Evolutionary conservation across 305 asterid genomes (phyloP), one percentile per base, ranked within the genome.

Genomic region (Striga hermonthica): DNA sequence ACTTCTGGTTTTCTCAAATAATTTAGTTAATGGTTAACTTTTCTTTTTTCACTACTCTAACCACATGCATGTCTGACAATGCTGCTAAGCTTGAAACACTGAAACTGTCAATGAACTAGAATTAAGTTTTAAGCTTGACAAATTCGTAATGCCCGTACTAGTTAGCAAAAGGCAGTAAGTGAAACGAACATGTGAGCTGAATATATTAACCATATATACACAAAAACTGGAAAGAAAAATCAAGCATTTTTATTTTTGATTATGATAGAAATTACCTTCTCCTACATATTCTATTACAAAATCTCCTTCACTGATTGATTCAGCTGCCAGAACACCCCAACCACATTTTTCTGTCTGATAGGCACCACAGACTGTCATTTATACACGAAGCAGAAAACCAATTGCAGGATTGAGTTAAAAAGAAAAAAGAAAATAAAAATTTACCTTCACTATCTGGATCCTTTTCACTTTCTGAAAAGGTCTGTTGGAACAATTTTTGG

Each of bases 251-350:
- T 57, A 35, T 35, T 54, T 22, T 66, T 44, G 74, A 55, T 48
- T 16, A 9, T 62, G 44, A 57, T 31, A 47, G 70, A 74, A 71
- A 38, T 72, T 86, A 90, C 98, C 98, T 90, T 92, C 98, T 70
- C 98, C 98, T 22, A 92, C 89, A 70, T 92, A 92, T 76, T 92
- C 98, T 9, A 90, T 80, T 54, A 92, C 74, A 75, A 92, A 92
- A 34, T 87, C 96, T 65, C 86, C 90, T 80, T 84, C 86, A n/a
- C 68, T 74, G 75, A 92, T 77, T 72, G 86, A 57, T 75, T 92
- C 98, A 74, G 89, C 90, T 73, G 98, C 93, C 66, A 82, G 91
- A 14, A 82, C 97, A 69, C 98, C 98, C 97, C 97, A 92, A 74
- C 98, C 98, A 83, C 98, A 92, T 28, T 40, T 83, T 57, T 83